Conservation (phyloP, 2,329 filamentous ascomycete genomes). For the Botryotinia narcissicola region DNA sequence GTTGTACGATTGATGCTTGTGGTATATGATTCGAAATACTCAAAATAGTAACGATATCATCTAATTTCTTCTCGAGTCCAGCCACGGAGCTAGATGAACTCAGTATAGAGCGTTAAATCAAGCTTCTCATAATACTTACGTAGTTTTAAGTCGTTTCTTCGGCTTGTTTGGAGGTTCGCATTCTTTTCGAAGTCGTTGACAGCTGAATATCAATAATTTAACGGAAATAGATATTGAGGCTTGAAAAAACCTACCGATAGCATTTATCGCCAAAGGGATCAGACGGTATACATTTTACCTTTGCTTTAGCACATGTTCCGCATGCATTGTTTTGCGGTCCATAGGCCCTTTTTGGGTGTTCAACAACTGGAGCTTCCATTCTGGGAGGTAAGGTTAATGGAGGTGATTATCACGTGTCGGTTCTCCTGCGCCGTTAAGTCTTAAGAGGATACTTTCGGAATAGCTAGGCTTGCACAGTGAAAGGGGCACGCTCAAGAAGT, state of each 20-base stretch:
- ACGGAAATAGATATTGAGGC: neutral
- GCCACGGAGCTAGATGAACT: constrained; percentile 19
- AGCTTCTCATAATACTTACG: neutral
- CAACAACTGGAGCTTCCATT: neutral
- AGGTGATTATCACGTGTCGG: neutral
- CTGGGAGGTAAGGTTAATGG: neutral
- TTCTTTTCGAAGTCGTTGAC: constrained; percentile 21
- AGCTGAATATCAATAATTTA: neutral
- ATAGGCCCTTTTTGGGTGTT: neutral
- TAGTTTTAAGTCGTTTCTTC: constrained; percentile 16
- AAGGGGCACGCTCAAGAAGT: neutral
- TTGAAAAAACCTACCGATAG: neutral
- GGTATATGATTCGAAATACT: constrained; percentile 1
- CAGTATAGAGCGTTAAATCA: neutral
- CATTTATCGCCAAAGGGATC: constrained; percentile 16
- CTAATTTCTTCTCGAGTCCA: constrained; percentile 25
- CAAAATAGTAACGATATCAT: constrained; percentile 24
- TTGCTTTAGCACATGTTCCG: constrained; percentile 26
- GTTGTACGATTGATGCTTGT: neutral
- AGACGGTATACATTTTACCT: constrained; percentile 22
- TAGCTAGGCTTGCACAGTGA: neutral
- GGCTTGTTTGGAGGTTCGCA: constrained; percentile 20
- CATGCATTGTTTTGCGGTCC: constrained; percentile 19
- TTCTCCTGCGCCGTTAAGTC: neutral
- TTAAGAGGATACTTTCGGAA: neutral